Base-by-base conservation (phyloP, 2,329 filamentous ascomycete genomes). In the Alternaria sp. region DNA sequence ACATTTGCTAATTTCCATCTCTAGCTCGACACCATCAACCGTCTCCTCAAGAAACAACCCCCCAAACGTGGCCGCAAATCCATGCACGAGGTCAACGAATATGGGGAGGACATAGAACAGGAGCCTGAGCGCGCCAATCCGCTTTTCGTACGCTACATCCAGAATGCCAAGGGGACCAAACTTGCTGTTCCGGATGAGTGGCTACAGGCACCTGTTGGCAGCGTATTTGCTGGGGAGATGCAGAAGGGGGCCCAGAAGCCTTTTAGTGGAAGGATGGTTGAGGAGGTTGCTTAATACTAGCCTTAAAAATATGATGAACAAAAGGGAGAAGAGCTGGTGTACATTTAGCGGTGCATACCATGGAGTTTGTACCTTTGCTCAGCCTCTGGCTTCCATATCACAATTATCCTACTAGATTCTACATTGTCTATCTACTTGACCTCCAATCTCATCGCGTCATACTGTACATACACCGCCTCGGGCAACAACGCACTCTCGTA, bases 11-110 rank as follows among this genome's bases (percentile, higher is more conserved):
- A 74, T 36, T 37, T 4, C 3, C 17, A n/a, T 14, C 1, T 49
- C 40, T 58, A 93, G 90, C 91, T 92, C 85, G 91, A 94, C 81
- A 95, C 91, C 0, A 94, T 95, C 84, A 93, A 95, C 81, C 93
- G 93, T 71, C 86, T 95, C 2, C 86, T 95, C 51, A 93, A 93
- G 78, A 93, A 93, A 74, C 91, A 93, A 75, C 90, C 91, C 1
- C 89, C 91, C 24, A 93, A 94, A 77, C 80, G 81, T 37, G 79
- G 80, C 23, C 79, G 80, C 4, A 72, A 77, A n/a, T 86, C 86
- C 56, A 74, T 78, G 51, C 24, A 24, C 79, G 77, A 26, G 74
- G 76, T 50, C 11, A 79, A 76, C 11, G 84, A 82, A 33, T 83
- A 83, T 10, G 82, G 81, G 9, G 80, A 81, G 7, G 84, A 84